Conservation (phyloP, 768 basidiomycete genomes). For the Sporobolomyces pararoseus region DNA sequence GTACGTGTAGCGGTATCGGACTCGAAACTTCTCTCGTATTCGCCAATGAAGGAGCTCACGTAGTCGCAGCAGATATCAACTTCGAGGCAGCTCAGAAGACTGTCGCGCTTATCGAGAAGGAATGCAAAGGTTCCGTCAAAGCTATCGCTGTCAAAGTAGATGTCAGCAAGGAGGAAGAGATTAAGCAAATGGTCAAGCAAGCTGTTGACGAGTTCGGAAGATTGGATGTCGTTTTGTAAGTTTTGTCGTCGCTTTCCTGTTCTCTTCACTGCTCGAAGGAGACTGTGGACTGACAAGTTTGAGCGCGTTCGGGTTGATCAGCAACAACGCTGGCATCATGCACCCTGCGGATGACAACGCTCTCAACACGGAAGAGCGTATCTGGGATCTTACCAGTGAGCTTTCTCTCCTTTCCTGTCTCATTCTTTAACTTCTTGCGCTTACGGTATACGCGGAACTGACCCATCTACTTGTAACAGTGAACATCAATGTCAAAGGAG, state of each 20-base stretch:
- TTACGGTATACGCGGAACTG: too few relatives aligned
- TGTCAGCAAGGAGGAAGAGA: slow-evolving; percentile 80
- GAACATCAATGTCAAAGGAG: slow-evolving; percentile 95
- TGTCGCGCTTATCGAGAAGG: slow-evolving; percentile 60
- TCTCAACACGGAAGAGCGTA: slow-evolving; percentile 88
- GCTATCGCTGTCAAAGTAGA: slow-evolving; percentile 70
- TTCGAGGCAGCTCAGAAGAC: slow-evolving; percentile 65
- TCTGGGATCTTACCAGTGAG: slow-evolving; percentile 63
- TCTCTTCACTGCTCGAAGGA: background rate
- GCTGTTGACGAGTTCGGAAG: slow-evolving; percentile 85
- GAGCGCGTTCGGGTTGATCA: background rate
- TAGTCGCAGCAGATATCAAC: slow-evolving; percentile 86
- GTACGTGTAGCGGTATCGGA: slow-evolving; percentile 74
- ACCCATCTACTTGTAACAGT: slow-evolving; percentile 50
- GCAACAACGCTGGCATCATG: slow-evolving; percentile 75
- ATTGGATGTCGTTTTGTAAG: slow-evolving; percentile 83
- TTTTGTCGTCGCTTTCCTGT: slow-evolving; percentile 2
- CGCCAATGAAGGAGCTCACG: slow-evolving; percentile 76
- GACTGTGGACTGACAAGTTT: too few relatives aligned
- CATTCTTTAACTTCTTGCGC: background rate
- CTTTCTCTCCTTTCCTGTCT: background rate
- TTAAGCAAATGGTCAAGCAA: slow-evolving; percentile 73
- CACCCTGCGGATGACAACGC: slow-evolving; percentile 92
- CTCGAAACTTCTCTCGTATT: slow-evolving; percentile 93
- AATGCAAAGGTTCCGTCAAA: slow-evolving; percentile 57